Conservation (phyloP, 208 protist genomes). For the Trichomonas tenax region DNA sequence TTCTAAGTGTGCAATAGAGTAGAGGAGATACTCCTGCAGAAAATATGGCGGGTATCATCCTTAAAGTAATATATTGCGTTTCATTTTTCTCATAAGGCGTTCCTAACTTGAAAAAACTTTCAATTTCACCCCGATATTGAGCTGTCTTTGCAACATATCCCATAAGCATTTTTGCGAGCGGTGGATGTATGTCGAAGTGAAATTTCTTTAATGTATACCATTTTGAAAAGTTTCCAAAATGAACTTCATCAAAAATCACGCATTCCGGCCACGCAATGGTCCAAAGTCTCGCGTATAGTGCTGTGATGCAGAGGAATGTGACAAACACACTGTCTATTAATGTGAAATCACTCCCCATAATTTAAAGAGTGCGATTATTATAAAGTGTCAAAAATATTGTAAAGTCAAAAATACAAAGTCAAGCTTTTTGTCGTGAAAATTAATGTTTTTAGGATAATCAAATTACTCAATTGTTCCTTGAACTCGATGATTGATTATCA, state of each 20-base stretch:
- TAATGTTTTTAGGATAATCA: too few relatives aligned
- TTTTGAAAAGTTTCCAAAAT: constrained; percentile 14
- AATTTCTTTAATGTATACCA: not conserved
- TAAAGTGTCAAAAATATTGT: too few relatives aligned
- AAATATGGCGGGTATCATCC: not conserved
- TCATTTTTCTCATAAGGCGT: not conserved
- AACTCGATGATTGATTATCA: too few relatives aligned
- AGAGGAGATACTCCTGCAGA: not conserved
- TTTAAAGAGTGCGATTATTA: too few relatives aligned
- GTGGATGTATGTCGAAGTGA: constrained; percentile 12
- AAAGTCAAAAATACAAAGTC: too few relatives aligned
- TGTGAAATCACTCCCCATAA: too few relatives aligned
- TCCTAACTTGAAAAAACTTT: not conserved
- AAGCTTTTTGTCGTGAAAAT: too few relatives aligned
- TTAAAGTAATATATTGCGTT: not conserved
- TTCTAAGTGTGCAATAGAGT: not conserved
- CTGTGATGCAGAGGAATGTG: too few relatives aligned
- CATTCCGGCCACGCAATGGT: not conserved
- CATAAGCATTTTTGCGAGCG: not conserved
- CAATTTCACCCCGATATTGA: not conserved
- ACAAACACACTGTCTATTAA: too few relatives aligned
- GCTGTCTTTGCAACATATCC: not conserved
- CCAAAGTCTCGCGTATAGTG: too few relatives aligned
- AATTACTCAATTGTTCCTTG: too few relatives aligned
- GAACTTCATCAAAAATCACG: not conserved